phyloP scores from a whole-genome alignment of 2,329 filamentous ascomycete species.

The Leptographium radiaticola region DNA sequence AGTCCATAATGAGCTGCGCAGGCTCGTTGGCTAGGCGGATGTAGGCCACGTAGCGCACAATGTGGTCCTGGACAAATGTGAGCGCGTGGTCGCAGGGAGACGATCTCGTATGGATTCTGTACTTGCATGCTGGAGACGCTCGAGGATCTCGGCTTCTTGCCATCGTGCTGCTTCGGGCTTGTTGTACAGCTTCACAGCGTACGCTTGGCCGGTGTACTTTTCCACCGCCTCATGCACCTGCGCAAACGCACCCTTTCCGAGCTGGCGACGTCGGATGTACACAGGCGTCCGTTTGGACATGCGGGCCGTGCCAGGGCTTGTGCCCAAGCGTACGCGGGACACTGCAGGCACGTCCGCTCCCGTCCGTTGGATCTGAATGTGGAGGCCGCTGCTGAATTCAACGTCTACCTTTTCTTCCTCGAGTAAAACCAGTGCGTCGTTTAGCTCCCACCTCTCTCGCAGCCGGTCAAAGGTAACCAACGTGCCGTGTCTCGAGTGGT shows the following conservation, averaged over 20 bases:
- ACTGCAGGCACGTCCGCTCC: no score
- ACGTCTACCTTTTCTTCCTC: background rate
- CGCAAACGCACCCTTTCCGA: constrained; percentile 1
- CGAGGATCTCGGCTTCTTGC: background rate
- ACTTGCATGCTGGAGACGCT: background rate
- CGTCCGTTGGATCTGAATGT: no score
- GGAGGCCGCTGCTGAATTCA: background rate
- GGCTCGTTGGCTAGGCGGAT: background rate
- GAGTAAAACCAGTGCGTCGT: background rate
- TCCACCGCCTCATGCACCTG: constrained; percentile 3
- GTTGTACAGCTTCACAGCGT: constrained; percentile 5
- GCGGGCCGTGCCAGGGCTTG: background rate
- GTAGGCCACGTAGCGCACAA: constrained; percentile 3
- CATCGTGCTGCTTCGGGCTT: background rate
- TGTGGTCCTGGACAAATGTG: background rate
- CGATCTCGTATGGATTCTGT: background rate
- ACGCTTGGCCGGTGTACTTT: background rate
- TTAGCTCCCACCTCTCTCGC: background rate
- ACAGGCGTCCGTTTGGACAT: background rate
- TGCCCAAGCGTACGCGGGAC: background rate
- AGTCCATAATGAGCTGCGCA: constrained; percentile 5
- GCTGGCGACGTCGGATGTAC: background rate
- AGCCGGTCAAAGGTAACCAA: background rate
- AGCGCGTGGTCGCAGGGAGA: background rate
- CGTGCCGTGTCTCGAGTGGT: background rate